A percentile compares a stretch with the other conserved stretches of the same genome.
Conservation (phyloP, 225 moss, liverwort and hornwort genomes). For the Sphagnum contortum region DNA sequence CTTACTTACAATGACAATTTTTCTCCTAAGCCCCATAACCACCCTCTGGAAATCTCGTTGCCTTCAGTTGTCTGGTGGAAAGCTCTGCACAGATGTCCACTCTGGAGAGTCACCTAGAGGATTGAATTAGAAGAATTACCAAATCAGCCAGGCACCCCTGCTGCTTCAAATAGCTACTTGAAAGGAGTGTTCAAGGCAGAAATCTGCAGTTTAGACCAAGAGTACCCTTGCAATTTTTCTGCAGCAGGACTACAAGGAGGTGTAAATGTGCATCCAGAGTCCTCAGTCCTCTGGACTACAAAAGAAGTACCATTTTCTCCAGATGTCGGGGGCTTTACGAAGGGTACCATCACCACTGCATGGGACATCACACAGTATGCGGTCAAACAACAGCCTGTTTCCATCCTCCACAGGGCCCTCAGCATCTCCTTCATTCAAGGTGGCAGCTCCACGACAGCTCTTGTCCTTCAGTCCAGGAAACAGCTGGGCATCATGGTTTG, state of each 20-base stretch:
- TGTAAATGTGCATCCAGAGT: too few relatives aligned
- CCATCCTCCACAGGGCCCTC: constrained; percentile 35
- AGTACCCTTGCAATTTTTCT: neutral
- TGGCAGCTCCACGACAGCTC: constrained; percentile 20
- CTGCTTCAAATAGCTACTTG: too few relatives aligned
- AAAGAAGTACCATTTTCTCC: constrained; percentile 73
- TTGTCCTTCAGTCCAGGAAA: constrained; percentile 68
- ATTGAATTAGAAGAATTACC: too few relatives aligned
- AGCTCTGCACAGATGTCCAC: too few relatives aligned
- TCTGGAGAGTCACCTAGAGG: too few relatives aligned
- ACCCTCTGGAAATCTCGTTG: too few relatives aligned
- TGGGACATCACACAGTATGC: constrained; percentile 82
- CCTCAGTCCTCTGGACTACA: too few relatives aligned
- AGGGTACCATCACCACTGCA: constrained; percentile 97
- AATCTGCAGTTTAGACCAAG: neutral
- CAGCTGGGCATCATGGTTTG: constrained; percentile 90
- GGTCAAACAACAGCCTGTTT: constrained; percentile 60
- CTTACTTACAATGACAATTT: too few relatives aligned
- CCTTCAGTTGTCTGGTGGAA: too few relatives aligned
- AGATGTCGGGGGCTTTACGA: constrained; percentile 85
- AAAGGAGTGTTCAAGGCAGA: too few relatives aligned
- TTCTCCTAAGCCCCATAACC: too few relatives aligned
- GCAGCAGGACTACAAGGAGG: neutral
- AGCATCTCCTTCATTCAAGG: constrained; percentile 12
- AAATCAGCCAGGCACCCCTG: too few relatives aligned